Percentiles rank a stretch among this genome's conserved stretches.
Evolutionary conservation across 2,329 filamentous ascomycete species (phyloP).

Genomic region (Venturia effusa): DNA sequence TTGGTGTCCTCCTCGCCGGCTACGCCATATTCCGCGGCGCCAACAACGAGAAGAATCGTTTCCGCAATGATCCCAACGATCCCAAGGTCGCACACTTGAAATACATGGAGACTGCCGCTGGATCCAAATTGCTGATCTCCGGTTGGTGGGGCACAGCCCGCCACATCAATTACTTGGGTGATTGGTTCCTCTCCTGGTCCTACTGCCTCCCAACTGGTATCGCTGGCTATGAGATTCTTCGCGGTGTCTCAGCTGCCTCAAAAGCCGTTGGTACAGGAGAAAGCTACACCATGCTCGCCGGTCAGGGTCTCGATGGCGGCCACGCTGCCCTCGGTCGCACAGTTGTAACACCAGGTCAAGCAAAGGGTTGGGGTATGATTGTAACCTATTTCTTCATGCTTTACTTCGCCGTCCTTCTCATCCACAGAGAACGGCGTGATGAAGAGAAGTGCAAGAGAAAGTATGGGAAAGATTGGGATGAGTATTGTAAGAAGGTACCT

Average conservation of each 20-base stretch:
- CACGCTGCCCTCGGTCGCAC: slow-evolving; percentile 45
- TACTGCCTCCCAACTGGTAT: slow-evolving; percentile 80
- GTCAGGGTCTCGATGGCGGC: slow-evolving; percentile 31
- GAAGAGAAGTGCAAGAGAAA: slow-evolving; percentile 86
- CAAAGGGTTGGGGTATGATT: slow-evolving; percentile 72
- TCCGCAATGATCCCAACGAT: slow-evolving; percentile 78
- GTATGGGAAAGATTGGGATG: slow-evolving; percentile 86
- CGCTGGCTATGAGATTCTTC: slow-evolving; percentile 51
- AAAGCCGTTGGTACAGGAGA: slow-evolving; percentile 25
- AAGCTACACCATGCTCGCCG: slow-evolving; percentile 26
- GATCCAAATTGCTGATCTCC: slow-evolving; percentile 68
- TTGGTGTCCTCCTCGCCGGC: slow-evolving; percentile 58
- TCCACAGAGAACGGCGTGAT: slow-evolving; percentile 79
- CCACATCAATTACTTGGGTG: slow-evolving; percentile 92
- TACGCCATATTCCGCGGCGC: slow-evolving; percentile 88
- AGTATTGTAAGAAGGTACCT: slow-evolving; percentile 72
- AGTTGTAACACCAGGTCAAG: slow-evolving; percentile 59
- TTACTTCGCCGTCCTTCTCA: slow-evolving; percentile 77
- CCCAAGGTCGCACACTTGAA: slow-evolving; percentile 68
- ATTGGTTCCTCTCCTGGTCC: slow-evolving; percentile 90
- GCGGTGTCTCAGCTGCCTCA: slow-evolving; percentile 38
- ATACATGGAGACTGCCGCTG: slow-evolving; percentile 74
- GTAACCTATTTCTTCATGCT: slow-evolving; percentile 92
- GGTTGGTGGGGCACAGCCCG: slow-evolving; percentile 91
- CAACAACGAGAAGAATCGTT: slow-evolving; percentile 91